These are phyloP conservation scores for Immersiella caudata DNA, from an alignment of 495 filamentous ascomycete species.

Conservation along the genomic window DNA sequence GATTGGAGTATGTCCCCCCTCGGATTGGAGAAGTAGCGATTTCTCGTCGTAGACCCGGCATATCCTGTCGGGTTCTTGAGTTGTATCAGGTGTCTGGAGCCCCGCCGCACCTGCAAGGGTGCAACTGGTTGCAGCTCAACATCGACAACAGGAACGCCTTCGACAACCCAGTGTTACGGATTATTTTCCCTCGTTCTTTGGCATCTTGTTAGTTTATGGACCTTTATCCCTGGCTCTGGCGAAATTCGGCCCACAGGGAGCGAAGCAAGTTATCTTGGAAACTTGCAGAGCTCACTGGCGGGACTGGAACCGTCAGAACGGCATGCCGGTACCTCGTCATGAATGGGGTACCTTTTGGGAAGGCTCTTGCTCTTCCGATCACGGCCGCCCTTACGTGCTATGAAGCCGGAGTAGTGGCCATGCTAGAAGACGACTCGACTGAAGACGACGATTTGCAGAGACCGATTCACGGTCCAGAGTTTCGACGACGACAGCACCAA, in stretches of 20 bases:
- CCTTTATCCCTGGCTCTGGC: slow-evolving; percentile 27
- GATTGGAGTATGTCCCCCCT: slow-evolving; percentile 28
- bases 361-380: slow-evolving; percentile 12
- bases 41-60: slow-evolving; percentile 31
- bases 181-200: slow-evolving; percentile 41
- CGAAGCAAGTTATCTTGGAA: slow-evolving; percentile 9
- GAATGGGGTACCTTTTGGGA: slow-evolving; percentile 29
- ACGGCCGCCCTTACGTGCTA: slow-evolving; percentile 8
- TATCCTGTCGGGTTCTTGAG: not conserved
- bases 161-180: slow-evolving; percentile 34
- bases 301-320: slow-evolving; percentile 35
- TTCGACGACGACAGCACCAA: slow-evolving; percentile 23
- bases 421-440: slow-evolving; percentile 19
- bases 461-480: slow-evolving; percentile 16
- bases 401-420: slow-evolving; percentile 23
- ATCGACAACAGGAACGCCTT: slow-evolving; percentile 36
- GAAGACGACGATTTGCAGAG: slow-evolving; percentile 7
- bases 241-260: slow-evolving; percentile 21
- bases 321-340: slow-evolving; percentile 36
- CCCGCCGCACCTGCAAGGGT: slow-evolving; percentile 8
- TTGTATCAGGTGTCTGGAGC: not conserved
- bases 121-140: slow-evolving; percentile 24
- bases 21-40: slow-evolving; percentile 33
- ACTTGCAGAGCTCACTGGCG: slow-evolving; percentile 8
- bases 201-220: slow-evolving; percentile 35